These are phyloP conservation scores for Trametes versicolor DNA, from an alignment of 1,284 basidiomycete genomes.

Conservation along the genomic window DNA sequence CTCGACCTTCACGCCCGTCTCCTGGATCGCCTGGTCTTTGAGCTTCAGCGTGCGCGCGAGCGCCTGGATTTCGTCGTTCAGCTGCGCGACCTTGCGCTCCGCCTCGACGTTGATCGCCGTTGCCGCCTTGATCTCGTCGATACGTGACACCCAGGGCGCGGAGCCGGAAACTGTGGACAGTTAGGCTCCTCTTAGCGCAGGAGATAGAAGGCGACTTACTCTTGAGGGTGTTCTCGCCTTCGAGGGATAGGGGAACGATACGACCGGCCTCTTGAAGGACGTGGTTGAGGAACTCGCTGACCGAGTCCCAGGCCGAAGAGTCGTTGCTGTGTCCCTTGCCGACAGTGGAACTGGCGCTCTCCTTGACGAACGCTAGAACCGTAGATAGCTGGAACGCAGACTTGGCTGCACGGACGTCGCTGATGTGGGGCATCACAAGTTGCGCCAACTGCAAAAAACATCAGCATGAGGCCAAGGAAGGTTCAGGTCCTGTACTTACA, in stretches of 20 bases:
- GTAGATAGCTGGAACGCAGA: slow-evolving; percentile 78
- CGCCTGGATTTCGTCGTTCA: slow-evolving; percentile 91
- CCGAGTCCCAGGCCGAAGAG: slow-evolving; percentile 79
- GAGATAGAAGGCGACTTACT: slow-evolving; percentile 57
- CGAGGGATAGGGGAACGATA: slow-evolving; percentile 76
- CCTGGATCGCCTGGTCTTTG: slow-evolving; percentile 92
- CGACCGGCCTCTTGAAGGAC: slow-evolving; percentile 77
- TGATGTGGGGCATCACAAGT: slow-evolving; percentile 82
- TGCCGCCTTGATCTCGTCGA: slow-evolving; percentile 86
- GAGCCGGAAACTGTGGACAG: slow-evolving; percentile 69
- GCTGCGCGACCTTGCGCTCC: slow-evolving; percentile 85
- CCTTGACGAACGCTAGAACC: slow-evolving; percentile 76
- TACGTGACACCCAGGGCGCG: slow-evolving; percentile 90
- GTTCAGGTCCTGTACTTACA: slow-evolving; percentile 53
- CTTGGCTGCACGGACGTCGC: slow-evolving; percentile 80
- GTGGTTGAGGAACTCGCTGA: slow-evolving; percentile 74
- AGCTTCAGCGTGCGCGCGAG: slow-evolving; percentile 85
- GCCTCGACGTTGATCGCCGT: slow-evolving; percentile 91
- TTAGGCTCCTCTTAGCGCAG: slow-evolving; percentile 16
- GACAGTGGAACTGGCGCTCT: slow-evolving; percentile 77
- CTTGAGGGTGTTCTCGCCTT: slow-evolving; percentile 81
- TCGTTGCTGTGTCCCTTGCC: slow-evolving; percentile 75
- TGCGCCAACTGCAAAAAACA: slow-evolving; percentile 77
- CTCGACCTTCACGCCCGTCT: slow-evolving; percentile 92
- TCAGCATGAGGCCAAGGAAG: neutral